A percentile compares a stretch with the other conserved stretches of the same genome.
Evolutionary conservation across 345 rosid genomes (phyloP).

Genomic region (Cardamine resedifolia): DNA sequence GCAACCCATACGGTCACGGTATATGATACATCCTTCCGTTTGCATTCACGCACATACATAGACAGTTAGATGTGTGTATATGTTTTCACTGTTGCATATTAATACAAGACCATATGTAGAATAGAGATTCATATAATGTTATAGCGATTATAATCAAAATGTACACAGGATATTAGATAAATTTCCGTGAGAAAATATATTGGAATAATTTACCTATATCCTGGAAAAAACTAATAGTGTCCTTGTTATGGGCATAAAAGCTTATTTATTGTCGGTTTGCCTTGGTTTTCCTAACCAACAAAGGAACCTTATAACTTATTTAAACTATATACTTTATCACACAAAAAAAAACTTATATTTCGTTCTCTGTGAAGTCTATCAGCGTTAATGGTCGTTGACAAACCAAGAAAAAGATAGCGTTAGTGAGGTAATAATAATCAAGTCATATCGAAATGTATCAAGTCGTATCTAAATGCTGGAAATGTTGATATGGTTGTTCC

Average conservation of each 20-base stretch:
- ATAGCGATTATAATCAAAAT: background rate
- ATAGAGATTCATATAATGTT: background rate
- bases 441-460: too few relatives aligned
- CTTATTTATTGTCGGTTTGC: slow-evolving; percentile 5
- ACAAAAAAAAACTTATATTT: background rate
- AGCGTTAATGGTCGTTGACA: background rate
- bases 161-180: background rate
- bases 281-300: background rate
- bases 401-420: background rate
- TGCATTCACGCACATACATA: slow-evolving; percentile 2
- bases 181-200: background rate
- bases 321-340: background rate
- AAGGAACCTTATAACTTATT: background rate
- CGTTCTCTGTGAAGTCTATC: background rate
- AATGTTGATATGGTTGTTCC: slow-evolving; percentile 1
- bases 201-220: background rate
- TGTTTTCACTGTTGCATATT: background rate
- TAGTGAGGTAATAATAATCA: background rate
- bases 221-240: background rate
- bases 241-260: slow-evolving; percentile 4
- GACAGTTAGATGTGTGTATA: background rate
- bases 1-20: slow-evolving; percentile 9
- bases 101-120: background rate
- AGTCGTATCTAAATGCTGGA: background rate
- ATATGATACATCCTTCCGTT: background rate